Percentiles rank a stretch among this genome's conserved stretches.
Conservation (phyloP, 139 green algal species). For the Chlorella sp. region DNA sequence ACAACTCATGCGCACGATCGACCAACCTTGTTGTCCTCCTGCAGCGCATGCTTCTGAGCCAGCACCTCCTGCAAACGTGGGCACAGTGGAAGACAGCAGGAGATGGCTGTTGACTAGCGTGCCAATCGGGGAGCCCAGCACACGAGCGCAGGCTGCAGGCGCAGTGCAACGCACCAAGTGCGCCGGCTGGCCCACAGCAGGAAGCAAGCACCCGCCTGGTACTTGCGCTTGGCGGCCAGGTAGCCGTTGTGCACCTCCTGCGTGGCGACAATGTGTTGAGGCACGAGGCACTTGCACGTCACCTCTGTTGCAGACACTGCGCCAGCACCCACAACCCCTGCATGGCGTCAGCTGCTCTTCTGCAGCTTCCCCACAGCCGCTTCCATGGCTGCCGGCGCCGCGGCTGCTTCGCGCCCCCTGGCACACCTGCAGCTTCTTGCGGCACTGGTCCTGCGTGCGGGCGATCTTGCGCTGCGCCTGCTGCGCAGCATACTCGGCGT, state of each 20-base stretch:
- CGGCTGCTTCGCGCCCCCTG: too few relatives aligned
- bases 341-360: conserved; percentile 53
- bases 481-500: conserved; percentile 37
- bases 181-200: too few relatives aligned
- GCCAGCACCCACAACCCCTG: background rate
- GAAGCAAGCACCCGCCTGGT: conserved; percentile 69
- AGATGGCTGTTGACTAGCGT: too few relatives aligned
- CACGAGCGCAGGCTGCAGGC: too few relatives aligned
- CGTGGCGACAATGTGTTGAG: too few relatives aligned
- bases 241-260: conserved; percentile 6
- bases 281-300: background rate
- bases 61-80: conserved; percentile 48
- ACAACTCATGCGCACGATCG: too few relatives aligned
- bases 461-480: conserved; percentile 63
- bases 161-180: too few relatives aligned
- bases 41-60: conserved; percentile 32
- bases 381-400: too few relatives aligned
- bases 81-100: too few relatives aligned
- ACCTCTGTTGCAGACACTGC: background rate
- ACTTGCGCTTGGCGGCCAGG: conserved; percentile 75
- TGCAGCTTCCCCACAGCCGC: too few relatives aligned
- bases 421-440: conserved; percentile 62
- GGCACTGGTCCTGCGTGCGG: conserved; percentile 67
- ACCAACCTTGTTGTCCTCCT: conserved; percentile 53
- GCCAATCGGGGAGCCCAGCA: too few relatives aligned